A percentile compares a stretch with the other conserved stretches of the same genome.
These are phyloP conservation scores for Umbelopsis sp. DNA, from an alignment of 371 early-diverging fungal genomes.

Conservation along the genomic window DNA sequence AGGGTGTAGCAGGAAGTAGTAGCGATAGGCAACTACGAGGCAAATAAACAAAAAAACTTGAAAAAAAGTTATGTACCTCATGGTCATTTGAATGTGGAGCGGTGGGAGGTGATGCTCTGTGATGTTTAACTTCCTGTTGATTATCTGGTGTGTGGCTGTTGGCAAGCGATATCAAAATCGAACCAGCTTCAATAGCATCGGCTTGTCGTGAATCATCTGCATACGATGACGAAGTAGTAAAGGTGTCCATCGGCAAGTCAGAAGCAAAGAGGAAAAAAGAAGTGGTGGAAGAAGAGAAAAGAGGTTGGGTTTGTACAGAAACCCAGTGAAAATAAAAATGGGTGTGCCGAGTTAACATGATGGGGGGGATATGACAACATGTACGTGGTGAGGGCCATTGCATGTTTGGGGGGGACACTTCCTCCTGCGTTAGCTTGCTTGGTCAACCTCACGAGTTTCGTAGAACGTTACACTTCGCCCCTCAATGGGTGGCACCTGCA, in stretches of 20 bases:
- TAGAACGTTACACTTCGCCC: slow-evolving; percentile 13
- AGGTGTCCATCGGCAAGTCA: neutral
- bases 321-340: too few relatives aligned
- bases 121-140: slow-evolving; percentile 12
- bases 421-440: slow-evolving; percentile 8
- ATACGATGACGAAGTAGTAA: neutral
- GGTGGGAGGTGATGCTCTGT: slow-evolving; percentile 8
- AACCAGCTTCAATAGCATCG: slow-evolving; percentile 46
- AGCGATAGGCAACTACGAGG: neutral
- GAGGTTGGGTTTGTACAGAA: neutral
- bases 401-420: neutral
- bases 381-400: neutral
- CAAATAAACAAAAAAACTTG: neutral
- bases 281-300: slow-evolving; percentile 18
- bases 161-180: slow-evolving; percentile 43
- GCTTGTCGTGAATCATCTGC: slow-evolving; percentile 1
- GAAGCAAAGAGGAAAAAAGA: neutral
- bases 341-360: neutral
- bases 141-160: slow-evolving; percentile 20
- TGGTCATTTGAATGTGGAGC: slow-evolving; percentile 1
- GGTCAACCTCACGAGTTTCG: slow-evolving; percentile 1
- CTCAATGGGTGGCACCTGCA: slow-evolving; percentile 14
- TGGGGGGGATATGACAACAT: neutral
- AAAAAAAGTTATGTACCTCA: neutral
- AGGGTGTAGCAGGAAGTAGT: neutral